Evolutionary conservation across 2,329 filamentous ascomycete genomes (phyloP), one percentile per base, ranked within the genome.

Genomic region (Phoma sp.): DNA sequence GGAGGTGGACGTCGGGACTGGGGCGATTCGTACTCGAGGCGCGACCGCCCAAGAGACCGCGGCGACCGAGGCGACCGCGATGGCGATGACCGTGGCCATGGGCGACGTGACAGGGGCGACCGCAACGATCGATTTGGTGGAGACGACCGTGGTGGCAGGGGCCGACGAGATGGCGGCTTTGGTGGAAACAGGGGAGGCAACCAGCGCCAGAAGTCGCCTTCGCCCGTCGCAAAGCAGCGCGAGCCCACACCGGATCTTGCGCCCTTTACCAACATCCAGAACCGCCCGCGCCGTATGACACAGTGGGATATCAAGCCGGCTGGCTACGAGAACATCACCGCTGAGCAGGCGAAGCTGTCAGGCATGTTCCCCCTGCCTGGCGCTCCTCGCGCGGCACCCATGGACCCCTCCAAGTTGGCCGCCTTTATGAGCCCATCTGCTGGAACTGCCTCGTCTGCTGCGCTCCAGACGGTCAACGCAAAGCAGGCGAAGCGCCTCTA

Each of bases 281-380:
- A 93, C 70, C 88, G 93, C 67, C 95, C 93, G 81, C 89, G 96
- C 65, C 89, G 95, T 55, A 81, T 99, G 81, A 98, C 93, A 29
- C 96, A 99, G 77, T 99, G 95, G 95, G 96, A 99, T 75, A 97
- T 99, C 76, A 99, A 99, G 79, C 95, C 95, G 5, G 91, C 92
- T 14, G 93, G 95, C 37, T 99, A 99, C 71, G 96, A 99, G 72
- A 96, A 95, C 76, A 93, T 99, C 62, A 97, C 95, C 2, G 92
- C 95, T 18, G 96, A 99, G 77, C 96, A 99, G 76, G 96, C 95
- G 43, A 99, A 99, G 81, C 84, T 99, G 37, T 99, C 96, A 2
- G 87, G 93, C 80, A 97, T 99, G 95, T 99, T 99, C 80, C 93
- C 96, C 56, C 86, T 99, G 38, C 95, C 95, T 3, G 95, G 95